These are phyloP conservation scores for Ashbya aceris DNA, from an alignment of 1,139 yeast species.

Conservation along the genomic window DNA sequence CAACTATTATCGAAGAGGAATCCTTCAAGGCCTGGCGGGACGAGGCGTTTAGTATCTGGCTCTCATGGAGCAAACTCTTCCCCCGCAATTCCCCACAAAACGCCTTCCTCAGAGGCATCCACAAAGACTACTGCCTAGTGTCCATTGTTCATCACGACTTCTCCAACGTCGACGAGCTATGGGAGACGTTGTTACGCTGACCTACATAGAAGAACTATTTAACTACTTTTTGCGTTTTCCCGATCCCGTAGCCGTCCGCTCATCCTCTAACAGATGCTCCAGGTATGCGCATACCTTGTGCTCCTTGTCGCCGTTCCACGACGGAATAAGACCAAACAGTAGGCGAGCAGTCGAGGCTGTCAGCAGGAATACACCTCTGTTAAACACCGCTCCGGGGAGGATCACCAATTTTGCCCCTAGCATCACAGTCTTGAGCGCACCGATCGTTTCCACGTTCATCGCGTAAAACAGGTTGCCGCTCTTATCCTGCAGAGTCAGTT, in stretches of 20 bases:
- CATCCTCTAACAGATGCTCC: conserved; percentile 16
- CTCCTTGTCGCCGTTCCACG: conserved; percentile 28
- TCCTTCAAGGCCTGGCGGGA: conserved; percentile 90
- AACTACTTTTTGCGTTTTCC: conserved; percentile 2
- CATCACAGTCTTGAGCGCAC: conserved; percentile 18
- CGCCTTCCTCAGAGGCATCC: conserved; percentile 50
- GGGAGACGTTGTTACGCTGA: conserved; percentile 47
- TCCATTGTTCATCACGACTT: conserved; percentile 83
- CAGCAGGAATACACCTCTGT: conserved; percentile 24
- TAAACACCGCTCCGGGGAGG: conserved; percentile 19
- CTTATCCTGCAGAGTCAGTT: conserved; percentile 34
- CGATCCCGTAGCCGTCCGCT: conserved; percentile 1
- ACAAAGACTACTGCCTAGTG: conserved; percentile 60
- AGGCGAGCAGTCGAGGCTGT: conserved; percentile 16
- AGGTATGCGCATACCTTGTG: conserved; percentile 22
- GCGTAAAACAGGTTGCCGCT: conserved; percentile 32
- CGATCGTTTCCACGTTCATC: conserved; percentile 25
- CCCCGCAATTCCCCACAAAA: conserved; percentile 37
- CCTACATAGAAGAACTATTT: not conserved
- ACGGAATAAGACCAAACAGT: conserved; percentile 24
- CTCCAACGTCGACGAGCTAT: conserved; percentile 62
- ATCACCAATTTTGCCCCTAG: conserved; percentile 27
- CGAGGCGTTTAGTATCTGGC: conserved; percentile 86
- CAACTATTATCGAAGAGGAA: conserved; percentile 80
- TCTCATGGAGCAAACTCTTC: conserved; percentile 84